These are phyloP conservation scores for Hyphodiscus sp. DNA, from an alignment of 2,329 filamentous ascomycete genomes.

Conservation along the genomic window DNA sequence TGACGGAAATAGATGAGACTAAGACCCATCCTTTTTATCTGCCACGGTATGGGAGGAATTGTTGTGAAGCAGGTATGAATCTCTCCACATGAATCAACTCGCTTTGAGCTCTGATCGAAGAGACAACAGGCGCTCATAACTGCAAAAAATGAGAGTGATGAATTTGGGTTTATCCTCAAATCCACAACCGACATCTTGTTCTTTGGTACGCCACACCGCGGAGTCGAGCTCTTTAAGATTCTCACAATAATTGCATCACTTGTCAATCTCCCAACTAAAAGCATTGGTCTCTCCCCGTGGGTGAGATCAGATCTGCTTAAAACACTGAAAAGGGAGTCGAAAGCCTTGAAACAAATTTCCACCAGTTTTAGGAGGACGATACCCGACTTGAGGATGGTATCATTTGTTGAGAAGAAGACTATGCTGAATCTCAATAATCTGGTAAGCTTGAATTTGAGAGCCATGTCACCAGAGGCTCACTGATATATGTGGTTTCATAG, in stretches of 20 bases:
- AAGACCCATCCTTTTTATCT: slow-evolving; percentile 12
- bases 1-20: neutral
- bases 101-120: neutral
- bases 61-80: slow-evolving; percentile 11
- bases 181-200: slow-evolving; percentile 31
- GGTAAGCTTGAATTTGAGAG: neutral
- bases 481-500: slow-evolving; percentile 1
- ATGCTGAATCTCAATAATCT: neutral
- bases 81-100: neutral
- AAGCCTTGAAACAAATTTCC: slow-evolving; percentile 7
- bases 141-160: neutral
- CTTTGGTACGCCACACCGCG: slow-evolving; percentile 33
- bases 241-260: neutral
- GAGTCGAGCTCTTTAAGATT: slow-evolving; percentile 18
- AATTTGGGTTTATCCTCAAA: slow-evolving; percentile 20
- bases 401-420: slow-evolving; percentile 9
- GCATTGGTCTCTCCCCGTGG: neutral
- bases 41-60: slow-evolving; percentile 15
- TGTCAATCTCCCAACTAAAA: neutral
- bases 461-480: neutral
- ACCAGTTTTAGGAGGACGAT: slow-evolving; percentile 9
- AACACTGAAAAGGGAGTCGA: slow-evolving; percentile 5
- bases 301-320: slow-evolving; percentile 5
- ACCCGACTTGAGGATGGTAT: slow-evolving; percentile 6
- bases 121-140: slow-evolving; percentile 4